Conservation (phyloP, 2,329 filamentous ascomycete genomes). For the Sporothrix pseudoabietina region DNA sequence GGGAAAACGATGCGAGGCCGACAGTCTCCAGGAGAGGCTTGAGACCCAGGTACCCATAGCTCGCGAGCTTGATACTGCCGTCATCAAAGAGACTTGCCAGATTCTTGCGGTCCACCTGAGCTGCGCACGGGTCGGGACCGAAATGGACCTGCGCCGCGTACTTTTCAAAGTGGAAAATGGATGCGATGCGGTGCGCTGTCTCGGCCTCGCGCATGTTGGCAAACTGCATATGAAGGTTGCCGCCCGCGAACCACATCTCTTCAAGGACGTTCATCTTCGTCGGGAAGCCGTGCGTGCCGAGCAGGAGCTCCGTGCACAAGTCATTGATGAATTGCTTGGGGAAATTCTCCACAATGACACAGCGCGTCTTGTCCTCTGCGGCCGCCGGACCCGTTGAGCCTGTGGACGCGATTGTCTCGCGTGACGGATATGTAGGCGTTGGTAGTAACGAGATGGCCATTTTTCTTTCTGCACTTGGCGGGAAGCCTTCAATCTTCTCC, state of each 20-base stretch:
- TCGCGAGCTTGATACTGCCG: conserved; percentile 20
- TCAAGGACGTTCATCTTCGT: conserved; percentile 25
- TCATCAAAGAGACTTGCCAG: not conserved
- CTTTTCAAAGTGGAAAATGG: conserved; percentile 31
- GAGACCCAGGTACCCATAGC: conserved; percentile 29
- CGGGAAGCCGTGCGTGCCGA: conserved; percentile 10
- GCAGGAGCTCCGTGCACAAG: conserved; percentile 30
- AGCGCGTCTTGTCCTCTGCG: conserved; percentile 27
- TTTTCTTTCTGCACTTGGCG: not conserved
- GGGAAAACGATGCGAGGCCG: conserved; percentile 30
- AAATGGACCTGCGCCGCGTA: conserved; percentile 26
- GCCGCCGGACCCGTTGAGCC: too few relatives aligned
- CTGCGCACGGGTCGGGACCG: conserved; percentile 30
- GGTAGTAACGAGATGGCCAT: conserved; percentile 22
- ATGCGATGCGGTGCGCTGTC: conserved; percentile 24
- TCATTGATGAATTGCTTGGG: conserved; percentile 29
- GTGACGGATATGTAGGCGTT: conserved; percentile 31
- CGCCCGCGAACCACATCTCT: conserved; percentile 33
- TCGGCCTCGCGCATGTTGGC: conserved; percentile 31
- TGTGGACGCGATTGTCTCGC: not conserved
- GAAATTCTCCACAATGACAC: conserved; percentile 29
- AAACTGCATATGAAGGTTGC: conserved; percentile 31
- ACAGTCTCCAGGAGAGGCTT: conserved; percentile 31
- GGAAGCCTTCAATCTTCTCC: not conserved
- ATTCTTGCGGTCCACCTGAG: rapidly evolving